phyloP scores from a whole-genome alignment of 2,329 filamentous ascomycete genomes.

The Alternaria panax region DNA sequence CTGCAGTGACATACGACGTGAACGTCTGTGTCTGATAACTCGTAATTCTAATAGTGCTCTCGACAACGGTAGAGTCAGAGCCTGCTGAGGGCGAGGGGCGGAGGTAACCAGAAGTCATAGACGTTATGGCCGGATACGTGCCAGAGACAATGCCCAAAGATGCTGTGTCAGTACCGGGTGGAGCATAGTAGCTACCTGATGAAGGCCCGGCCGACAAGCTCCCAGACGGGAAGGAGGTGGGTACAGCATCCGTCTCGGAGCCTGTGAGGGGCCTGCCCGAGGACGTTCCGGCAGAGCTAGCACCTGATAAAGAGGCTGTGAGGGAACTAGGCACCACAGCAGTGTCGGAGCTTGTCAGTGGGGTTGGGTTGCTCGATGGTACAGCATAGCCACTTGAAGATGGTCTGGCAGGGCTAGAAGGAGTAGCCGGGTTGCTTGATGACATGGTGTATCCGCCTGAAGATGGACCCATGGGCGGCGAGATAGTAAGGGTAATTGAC shows the following conservation, averaged over 20 bases:
- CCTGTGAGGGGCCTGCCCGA: background rate
- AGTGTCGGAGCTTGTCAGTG: background rate
- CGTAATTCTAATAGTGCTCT: constrained; percentile 36
- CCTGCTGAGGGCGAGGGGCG: constrained; percentile 14
- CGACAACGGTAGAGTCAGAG: constrained; percentile 13
- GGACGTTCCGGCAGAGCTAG: background rate
- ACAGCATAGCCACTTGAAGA: constrained; percentile 3
- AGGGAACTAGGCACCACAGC: background rate
- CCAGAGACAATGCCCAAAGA: constrained; percentile 10
- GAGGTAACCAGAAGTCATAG: constrained; percentile 20
- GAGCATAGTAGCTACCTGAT: background rate
- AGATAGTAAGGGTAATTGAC: constrained; percentile 1
- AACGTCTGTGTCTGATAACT: constrained; percentile 33
- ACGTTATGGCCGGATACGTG: constrained; percentile 16
- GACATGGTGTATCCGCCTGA: constrained; percentile 2
- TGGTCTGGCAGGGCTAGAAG: background rate
- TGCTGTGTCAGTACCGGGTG: background rate
- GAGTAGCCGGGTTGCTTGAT: background rate
- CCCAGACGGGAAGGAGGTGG: background rate
- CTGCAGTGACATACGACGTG: constrained; percentile 31
- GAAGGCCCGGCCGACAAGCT: background rate
- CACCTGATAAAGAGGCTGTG: background rate
- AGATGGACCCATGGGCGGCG: background rate
- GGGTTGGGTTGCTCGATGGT: background rate
- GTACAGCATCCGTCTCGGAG: background rate